Conservation (phyloP, 78 protist genomes). For the slime mould (Dictyostelium discoideum) region DNA sequence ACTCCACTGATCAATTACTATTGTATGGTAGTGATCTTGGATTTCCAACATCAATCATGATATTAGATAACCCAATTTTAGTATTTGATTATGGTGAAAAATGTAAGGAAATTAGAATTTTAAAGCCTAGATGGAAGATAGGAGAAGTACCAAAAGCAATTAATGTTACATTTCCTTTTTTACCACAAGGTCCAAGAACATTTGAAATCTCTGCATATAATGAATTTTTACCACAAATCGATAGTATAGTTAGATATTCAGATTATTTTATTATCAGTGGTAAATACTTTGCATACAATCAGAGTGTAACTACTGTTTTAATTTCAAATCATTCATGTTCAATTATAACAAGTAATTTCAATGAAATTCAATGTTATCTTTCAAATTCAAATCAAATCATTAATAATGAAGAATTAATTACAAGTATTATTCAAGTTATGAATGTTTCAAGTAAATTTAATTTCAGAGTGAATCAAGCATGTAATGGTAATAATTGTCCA, state of each 20-base stretch:
- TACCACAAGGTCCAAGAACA: slow-evolving; percentile 1
- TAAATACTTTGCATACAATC: not conserved
- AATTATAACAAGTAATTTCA: not conserved
- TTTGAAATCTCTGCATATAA: not conserved
- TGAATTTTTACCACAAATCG: not conserved
- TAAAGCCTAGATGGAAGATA: not conserved
- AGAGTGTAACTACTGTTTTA: not conserved
- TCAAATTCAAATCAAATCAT: not conserved
- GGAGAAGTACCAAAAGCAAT: not conserved
- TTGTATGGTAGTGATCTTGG: not conserved
- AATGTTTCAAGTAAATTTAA: not conserved
- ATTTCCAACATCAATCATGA: not conserved
- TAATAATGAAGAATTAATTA: not conserved
- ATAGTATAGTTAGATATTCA: not conserved
- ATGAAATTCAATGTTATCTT: not conserved
- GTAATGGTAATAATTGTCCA: slow-evolving; percentile 1
- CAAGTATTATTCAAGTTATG: not conserved
- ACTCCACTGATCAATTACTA: not conserved
- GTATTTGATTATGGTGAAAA: not conserved
- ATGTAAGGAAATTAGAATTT: not conserved
- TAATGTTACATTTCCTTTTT: not conserved
- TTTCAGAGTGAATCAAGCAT: not conserved
- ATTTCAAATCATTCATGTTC: not conserved
- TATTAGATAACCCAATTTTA: not conserved
- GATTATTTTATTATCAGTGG: not conserved